These are phyloP conservation scores for Aspergillus sp. DNA, from an alignment of 2,329 filamentous ascomycete species.

Conservation along the genomic window DNA sequence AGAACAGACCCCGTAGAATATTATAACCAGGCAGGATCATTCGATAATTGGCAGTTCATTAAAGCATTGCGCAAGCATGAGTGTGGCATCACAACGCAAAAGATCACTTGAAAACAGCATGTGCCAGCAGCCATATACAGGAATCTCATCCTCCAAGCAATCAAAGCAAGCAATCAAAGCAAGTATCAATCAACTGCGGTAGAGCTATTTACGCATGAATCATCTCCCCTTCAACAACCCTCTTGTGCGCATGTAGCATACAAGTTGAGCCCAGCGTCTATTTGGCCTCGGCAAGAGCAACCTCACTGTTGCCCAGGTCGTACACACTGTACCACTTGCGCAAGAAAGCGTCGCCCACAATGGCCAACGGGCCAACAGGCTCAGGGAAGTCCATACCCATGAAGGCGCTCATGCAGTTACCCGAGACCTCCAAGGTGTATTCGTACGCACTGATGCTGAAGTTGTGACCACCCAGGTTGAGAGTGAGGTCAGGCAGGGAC, in stretches of 20 bases:
- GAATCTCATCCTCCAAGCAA: background rate
- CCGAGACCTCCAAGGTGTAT: slow-evolving; percentile 92
- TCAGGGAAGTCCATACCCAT: slow-evolving; percentile 90
- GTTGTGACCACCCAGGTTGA: slow-evolving; percentile 82
- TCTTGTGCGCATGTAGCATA: background rate
- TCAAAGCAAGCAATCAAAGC: background rate
- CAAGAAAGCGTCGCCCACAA: slow-evolving; percentile 65
- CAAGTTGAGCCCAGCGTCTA: slow-evolving; percentile 25
- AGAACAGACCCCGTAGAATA: too few relatives aligned
- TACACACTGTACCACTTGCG: slow-evolving; percentile 75
- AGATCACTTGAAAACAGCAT: background rate
- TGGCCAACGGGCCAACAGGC: slow-evolving; percentile 83
- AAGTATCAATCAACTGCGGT: background rate
- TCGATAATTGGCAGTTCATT: background rate
- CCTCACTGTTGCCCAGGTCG: slow-evolving; percentile 78
- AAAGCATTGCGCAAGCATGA: background rate
- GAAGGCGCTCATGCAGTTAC: slow-evolving; percentile 93
- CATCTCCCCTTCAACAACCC: background rate
- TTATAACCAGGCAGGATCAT: too few relatives aligned
- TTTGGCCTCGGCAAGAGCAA: slow-evolving; percentile 83
- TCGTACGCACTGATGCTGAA: slow-evolving; percentile 84
- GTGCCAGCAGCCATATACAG: background rate
- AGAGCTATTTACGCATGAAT: background rate
- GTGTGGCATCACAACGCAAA: background rate
- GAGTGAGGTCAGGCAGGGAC: slow-evolving; percentile 80